phyloP scores from a whole-genome alignment of 805 yeast species.

The Kuraishia hungarica region DNA sequence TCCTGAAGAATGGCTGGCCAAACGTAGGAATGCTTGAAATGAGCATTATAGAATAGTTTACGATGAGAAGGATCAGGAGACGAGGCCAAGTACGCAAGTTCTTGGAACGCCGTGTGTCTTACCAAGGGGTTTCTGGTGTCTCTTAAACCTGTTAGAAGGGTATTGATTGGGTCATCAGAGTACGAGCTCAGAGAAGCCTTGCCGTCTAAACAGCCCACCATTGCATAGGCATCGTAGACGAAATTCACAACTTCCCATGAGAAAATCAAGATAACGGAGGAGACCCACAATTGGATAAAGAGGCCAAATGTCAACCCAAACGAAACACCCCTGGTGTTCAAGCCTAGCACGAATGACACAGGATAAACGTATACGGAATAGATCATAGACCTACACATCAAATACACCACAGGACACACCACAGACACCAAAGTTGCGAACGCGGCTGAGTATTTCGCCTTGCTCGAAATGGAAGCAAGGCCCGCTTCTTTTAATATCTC shows the following conservation, averaged over 20 bases:
- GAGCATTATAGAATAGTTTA: conserved; percentile 42
- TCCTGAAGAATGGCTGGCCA: conserved; percentile 60
- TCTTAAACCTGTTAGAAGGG: conserved; percentile 55
- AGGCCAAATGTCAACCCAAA: conserved; percentile 23
- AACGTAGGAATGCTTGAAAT: conserved; percentile 31
- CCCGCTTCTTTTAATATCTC: conserved; percentile 12
- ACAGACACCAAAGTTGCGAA: conserved; percentile 22
- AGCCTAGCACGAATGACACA: conserved; percentile 21
- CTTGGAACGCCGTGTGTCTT: conserved; percentile 67
- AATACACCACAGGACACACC: conserved; percentile 29
- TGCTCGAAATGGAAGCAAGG: conserved; percentile 12
- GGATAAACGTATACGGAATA: conserved; percentile 29
- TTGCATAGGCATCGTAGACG: conserved; percentile 54
- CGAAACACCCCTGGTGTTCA: conserved; percentile 33
- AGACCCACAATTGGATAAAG: conserved; percentile 20
- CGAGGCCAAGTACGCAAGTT: conserved; percentile 56
- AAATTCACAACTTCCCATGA: conserved; percentile 51
- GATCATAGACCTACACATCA: conserved; percentile 29
- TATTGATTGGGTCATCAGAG: conserved; percentile 53
- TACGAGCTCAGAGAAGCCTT: conserved; percentile 51
- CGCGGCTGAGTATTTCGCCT: conserved; percentile 15
- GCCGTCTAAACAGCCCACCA: conserved; percentile 66
- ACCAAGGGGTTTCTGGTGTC: conserved; percentile 38
- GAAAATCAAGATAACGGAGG: conserved; percentile 26
- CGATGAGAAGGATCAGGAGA: conserved; percentile 39